A percentile compares a stretch with the other conserved stretches of the same genome.
Evolutionary conservation across 768 basidiomycete genomes (phyloP).

Genomic region (Kwoniella sp.): DNA sequence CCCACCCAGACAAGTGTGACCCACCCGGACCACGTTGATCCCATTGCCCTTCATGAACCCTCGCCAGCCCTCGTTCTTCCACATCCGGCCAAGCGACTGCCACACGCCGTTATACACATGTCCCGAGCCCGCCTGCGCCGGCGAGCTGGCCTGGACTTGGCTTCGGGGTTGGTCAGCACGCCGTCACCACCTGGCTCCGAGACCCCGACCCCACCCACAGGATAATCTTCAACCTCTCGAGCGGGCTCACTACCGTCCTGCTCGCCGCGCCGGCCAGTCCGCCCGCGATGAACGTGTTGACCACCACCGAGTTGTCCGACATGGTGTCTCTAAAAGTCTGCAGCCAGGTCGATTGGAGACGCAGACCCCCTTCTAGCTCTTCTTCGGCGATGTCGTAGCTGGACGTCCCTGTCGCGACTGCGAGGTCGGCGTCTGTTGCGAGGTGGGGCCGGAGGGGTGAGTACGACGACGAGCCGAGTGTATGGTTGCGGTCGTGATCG

Average conservation of each 20-base stretch:
- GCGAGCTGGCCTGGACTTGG: conserved; percentile 73
- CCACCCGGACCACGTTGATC: conserved; percentile 53
- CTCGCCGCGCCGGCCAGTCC: conserved; percentile 58
- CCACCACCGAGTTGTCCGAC: conserved; percentile 39
- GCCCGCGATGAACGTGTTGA: conserved; percentile 48
- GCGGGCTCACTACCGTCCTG: conserved; percentile 83
- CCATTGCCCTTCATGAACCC: conserved; percentile 93
- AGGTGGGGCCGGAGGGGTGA: no score
- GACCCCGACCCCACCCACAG: conserved; percentile 59
- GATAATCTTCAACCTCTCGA: conserved; percentile 94
- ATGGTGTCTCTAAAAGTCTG: conserved; percentile 26
- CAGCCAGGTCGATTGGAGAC: no score
- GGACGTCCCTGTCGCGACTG: conserved; percentile 2
- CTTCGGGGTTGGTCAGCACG: conserved; percentile 53
- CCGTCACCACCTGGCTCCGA: not conserved
- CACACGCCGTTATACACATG: conserved; percentile 39
- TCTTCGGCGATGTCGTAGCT: conserved; percentile 11
- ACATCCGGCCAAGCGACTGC: conserved; percentile 63
- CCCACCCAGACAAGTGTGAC: conserved; percentile 2
- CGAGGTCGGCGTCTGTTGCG: conserved; percentile 11
- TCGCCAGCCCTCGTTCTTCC: conserved; percentile 84
- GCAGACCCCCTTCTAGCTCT: conserved; percentile 5
- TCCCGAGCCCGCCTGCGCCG: conserved; percentile 6
- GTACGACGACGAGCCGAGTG: no score
- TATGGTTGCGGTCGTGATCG: no score